phyloP scores from a whole-genome alignment of 1,284 basidiomycete genomes.

The Malassezia cuniculi region DNA sequence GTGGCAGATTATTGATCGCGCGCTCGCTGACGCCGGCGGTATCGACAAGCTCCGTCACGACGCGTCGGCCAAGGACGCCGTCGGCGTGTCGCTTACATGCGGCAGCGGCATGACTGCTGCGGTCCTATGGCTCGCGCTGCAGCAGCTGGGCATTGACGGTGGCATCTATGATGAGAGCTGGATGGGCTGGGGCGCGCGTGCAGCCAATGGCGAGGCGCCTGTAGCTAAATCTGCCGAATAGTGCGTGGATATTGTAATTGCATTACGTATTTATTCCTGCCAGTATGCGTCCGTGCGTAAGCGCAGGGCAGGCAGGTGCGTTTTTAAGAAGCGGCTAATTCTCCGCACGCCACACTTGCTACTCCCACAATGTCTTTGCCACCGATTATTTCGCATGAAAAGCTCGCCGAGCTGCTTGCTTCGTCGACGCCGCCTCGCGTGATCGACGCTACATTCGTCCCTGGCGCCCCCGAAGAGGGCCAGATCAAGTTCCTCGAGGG shows the following conservation, averaged over 20 bases:
- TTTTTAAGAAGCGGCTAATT: too few species aligned
- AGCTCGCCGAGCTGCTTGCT: slow-evolving; percentile 14
- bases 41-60: slow-evolving; percentile 39
- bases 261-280: too few species aligned
- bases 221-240: slow-evolving; percentile 8
- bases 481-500: slow-evolving; percentile 53
- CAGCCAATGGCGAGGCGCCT: slow-evolving; percentile 9
- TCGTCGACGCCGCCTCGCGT: slow-evolving; percentile 18
- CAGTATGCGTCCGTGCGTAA: too few species aligned
- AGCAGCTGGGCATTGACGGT: slow-evolving; percentile 53
- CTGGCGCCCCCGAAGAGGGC: slow-evolving; percentile 49
- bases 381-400: too few species aligned
- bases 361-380: too few species aligned
- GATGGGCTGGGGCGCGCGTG: slow-evolving; percentile 26
- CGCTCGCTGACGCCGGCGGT: slow-evolving; percentile 50
- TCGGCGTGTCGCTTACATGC: slow-evolving; percentile 31
- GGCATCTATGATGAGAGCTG: slow-evolving; percentile 64
- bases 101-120: slow-evolving; percentile 82
- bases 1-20: slow-evolving; percentile 52
- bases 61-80: slow-evolving; percentile 17
- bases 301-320: too few species aligned
- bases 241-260: too few species aligned
- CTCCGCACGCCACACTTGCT: too few species aligned
- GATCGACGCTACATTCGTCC: slow-evolving; percentile 63
- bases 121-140: slow-evolving; percentile 74